A percentile compares a stretch with the other conserved stretches of the same genome.
These are phyloP conservation scores for Henningerozyma blattae DNA, from an alignment of 805 yeast species.

Conservation along the genomic window DNA sequence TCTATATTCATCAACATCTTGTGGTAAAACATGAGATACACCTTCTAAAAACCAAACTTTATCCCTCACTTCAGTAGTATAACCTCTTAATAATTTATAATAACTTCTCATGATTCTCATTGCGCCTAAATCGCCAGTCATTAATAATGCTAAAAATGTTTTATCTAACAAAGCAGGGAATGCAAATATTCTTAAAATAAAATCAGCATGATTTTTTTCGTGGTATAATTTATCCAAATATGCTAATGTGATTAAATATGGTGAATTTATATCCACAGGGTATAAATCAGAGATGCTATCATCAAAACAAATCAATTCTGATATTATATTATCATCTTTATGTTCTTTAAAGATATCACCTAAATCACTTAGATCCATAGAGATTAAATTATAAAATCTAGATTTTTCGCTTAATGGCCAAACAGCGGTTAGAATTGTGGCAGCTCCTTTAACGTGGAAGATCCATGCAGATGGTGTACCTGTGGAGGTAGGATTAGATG, in stretches of 20 bases:
- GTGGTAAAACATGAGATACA: constrained; percentile 77
- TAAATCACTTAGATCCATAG: constrained; percentile 83
- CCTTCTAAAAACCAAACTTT: constrained; percentile 93
- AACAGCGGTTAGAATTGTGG: constrained; percentile 86
- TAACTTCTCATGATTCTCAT: constrained; percentile 86
- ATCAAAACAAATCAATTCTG: constrained; percentile 74
- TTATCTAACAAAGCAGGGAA: constrained; percentile 89
- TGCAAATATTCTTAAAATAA: constrained; percentile 77
- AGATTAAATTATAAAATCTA: constrained; percentile 54
- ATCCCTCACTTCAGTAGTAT: constrained; percentile 79
- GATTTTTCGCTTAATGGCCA: constrained; percentile 77
- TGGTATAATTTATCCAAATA: constrained; percentile 73
- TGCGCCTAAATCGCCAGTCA: constrained; percentile 78
- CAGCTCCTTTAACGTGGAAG: constrained; percentile 94
- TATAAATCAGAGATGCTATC: constrained; percentile 73
- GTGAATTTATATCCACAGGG: constrained; percentile 75
- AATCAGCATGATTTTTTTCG: constrained; percentile 77
- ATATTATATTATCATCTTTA: constrained; percentile 28
- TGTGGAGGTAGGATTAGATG: constrained; percentile 38
- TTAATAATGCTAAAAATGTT: constrained; percentile 60
- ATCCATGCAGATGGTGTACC: constrained; percentile 95
- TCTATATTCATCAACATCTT: constrained; percentile 84
- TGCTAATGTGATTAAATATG: constrained; percentile 75
- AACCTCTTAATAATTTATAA: constrained; percentile 68
- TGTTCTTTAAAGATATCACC: constrained; percentile 42